A percentile compares a stretch with the other conserved stretches of the same genome.
Conservation (phyloP, 2,329 filamentous ascomycete genomes). For the Talaromyces sp. region DNA sequence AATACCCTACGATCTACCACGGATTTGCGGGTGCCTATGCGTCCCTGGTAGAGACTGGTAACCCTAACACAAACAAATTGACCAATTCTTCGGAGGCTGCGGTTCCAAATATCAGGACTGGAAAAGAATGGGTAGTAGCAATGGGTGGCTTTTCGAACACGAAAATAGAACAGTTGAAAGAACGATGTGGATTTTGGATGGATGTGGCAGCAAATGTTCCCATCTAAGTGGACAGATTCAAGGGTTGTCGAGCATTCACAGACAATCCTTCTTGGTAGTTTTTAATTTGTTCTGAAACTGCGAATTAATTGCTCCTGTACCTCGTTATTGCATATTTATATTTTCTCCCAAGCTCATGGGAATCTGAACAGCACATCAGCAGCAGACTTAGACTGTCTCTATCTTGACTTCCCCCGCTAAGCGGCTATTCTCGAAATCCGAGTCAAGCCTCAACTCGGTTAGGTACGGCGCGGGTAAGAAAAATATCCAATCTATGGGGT, state of each 20-base stretch:
- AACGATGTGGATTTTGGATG: not conserved
- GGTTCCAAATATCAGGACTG: not conserved
- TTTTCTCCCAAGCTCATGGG: not conserved
- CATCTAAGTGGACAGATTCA: not conserved
- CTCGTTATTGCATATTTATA: not conserved
- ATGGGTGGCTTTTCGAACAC: not conserved
- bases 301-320: not conserved
- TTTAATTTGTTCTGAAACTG: not conserved
- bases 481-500: not conserved
- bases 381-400: not conserved
- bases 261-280: not conserved
- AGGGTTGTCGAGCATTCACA: no score
- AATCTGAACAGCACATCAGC: not conserved
- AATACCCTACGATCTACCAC: slow-evolving; percentile 53
- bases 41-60: slow-evolving; percentile 57
- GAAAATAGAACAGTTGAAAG: not conserved
- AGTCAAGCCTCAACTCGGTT: not conserved
- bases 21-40: slow-evolving; percentile 59
- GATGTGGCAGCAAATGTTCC: not conserved
- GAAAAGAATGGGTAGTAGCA: not conserved
- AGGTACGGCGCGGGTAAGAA: not conserved
- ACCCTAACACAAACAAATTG: slow-evolving; percentile 57
- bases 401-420: not conserved
- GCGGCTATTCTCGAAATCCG: not conserved
- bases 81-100: slow-evolving; percentile 39